Conservation (phyloP, 2,329 filamentous ascomycete genomes). For the Colletotrichum tropicicola region DNA sequence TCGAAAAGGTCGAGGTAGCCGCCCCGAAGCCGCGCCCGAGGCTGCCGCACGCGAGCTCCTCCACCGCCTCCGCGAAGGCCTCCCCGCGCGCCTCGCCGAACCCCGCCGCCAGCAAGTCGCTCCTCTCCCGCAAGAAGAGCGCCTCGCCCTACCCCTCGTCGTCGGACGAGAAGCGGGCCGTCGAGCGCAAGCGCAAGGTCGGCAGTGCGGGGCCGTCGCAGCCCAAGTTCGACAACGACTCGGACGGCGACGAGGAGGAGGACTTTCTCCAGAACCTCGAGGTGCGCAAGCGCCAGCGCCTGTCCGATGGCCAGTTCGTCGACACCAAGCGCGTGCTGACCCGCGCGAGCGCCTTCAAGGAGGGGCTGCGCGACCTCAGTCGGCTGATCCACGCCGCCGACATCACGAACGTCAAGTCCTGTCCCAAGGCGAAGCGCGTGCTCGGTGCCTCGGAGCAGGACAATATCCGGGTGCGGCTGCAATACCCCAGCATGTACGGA, state of each 20-base stretch:
- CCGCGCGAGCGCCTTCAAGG: slow-evolving; percentile 52
- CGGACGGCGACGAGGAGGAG: slow-evolving; percentile 58
- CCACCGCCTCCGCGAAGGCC: slow-evolving; percentile 43
- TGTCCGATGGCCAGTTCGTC: slow-evolving; percentile 48
- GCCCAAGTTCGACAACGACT: slow-evolving; percentile 57
- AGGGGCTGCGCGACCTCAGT: slow-evolving; percentile 33
- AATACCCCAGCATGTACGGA: slow-evolving; percentile 81
- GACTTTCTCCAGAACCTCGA: slow-evolving; percentile 45
- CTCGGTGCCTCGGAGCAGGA: slow-evolving; percentile 43
- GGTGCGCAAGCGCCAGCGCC: slow-evolving; percentile 57
- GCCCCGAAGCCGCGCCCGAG: slow-evolving; percentile 47
- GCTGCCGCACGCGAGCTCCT: slow-evolving; percentile 39
- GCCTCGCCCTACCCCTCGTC: slow-evolving; percentile 51
- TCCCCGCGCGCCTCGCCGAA: slow-evolving; percentile 51
- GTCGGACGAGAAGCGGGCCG: slow-evolving; percentile 28
- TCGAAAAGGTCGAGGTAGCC: slow-evolving; percentile 60
- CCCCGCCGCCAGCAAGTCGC: slow-evolving; percentile 35
- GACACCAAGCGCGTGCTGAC: slow-evolving; percentile 58
- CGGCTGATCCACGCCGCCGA: slow-evolving; percentile 67
- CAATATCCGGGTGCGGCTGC: slow-evolving; percentile 72
- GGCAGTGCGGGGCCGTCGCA: slow-evolving; percentile 26
- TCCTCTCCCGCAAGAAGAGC: slow-evolving; percentile 48
- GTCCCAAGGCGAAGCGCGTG: slow-evolving; percentile 24
- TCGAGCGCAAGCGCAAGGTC: slow-evolving; percentile 30
- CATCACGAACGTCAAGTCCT: slow-evolving; percentile 29